phyloP scores from a whole-genome alignment of 108 stramenopile genomes.

The Aurantiochytrium sp. region DNA sequence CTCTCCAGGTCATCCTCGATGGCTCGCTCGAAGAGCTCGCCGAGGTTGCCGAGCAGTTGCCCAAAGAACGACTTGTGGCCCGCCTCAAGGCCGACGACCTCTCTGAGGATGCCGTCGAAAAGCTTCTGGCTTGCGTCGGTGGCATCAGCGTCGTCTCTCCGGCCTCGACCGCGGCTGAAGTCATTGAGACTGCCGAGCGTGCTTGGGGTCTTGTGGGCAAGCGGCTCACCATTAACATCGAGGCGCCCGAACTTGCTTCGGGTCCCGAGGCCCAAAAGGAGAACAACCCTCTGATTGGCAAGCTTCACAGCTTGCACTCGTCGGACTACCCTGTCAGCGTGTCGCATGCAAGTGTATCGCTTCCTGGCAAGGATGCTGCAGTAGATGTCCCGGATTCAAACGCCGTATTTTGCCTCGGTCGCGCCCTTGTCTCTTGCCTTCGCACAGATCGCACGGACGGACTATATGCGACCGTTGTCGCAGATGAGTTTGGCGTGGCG shows the following conservation, averaged over 20 bases:
- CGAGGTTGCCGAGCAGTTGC: not conserved
- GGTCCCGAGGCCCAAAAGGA: not conserved
- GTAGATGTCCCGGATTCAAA: not conserved
- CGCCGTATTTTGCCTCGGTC: not conserved
- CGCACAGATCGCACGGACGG: conserved; percentile 79
- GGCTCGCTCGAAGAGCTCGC: not conserved
- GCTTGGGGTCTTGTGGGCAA: not conserved
- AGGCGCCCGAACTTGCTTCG: not conserved
- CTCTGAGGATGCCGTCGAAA: not conserved
- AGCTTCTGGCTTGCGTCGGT: not conserved
- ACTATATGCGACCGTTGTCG: conserved; percentile 83
- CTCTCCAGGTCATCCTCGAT: not conserved
- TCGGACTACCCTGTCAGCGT: not conserved
- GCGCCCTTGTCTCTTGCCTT: conserved; percentile 11
- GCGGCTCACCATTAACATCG: not conserved
- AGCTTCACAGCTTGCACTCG: not conserved
- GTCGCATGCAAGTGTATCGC: not conserved
- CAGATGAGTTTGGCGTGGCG: conserved; percentile 67
- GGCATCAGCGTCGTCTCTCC: not conserved
- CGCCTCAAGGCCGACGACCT: not conserved
- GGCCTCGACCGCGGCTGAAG: not conserved
- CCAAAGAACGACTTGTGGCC: not conserved
- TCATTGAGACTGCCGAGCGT: not conserved
- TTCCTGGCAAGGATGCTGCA: not conserved
- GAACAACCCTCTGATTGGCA: not conserved